Conservation (phyloP, 495 filamentous ascomycete species). For the Talaromyces wortmannii region DNA sequence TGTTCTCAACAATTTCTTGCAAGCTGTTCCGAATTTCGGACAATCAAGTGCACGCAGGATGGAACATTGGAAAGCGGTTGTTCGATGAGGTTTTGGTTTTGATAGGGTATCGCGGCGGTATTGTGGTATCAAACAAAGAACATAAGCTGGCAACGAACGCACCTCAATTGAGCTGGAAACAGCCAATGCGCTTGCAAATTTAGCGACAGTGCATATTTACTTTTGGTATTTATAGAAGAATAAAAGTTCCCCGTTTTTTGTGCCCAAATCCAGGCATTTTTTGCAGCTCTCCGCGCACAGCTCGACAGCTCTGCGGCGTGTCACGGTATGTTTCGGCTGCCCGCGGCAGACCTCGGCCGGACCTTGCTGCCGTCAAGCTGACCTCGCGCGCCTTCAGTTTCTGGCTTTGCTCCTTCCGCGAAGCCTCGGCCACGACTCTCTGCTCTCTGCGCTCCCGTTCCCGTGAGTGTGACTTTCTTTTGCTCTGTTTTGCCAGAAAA, state of each 20-base stretch:
- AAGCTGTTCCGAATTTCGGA: neutral
- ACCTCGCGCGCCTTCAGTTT: neutral
- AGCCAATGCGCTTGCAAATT: too few species aligned
- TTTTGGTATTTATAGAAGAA: too few species aligned
- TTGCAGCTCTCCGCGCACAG: neutral
- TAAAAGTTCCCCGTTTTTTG: too few species aligned
- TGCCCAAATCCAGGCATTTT: too few species aligned
- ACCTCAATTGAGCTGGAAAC: too few species aligned
- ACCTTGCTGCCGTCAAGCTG: neutral
- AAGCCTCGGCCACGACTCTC: neutral
- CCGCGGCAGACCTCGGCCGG: neutral
- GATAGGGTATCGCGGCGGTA: neutral
- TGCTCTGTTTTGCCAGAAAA: too few species aligned
- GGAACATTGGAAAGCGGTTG: neutral
- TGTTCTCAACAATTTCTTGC: too few species aligned
- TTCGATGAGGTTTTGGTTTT: neutral
- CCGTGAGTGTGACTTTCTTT: too few species aligned
- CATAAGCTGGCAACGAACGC: too few species aligned
- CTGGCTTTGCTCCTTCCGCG: neutral
- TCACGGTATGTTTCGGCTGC: constrained; percentile 1
- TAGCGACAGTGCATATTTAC: too few species aligned
- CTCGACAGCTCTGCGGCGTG: neutral
- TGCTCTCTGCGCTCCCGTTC: neutral
- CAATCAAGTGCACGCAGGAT: neutral
- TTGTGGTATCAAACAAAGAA: neutral